These are phyloP conservation scores for Aspergillus thermomutatus DNA, from an alignment of 2,329 filamentous ascomycete species.

Conservation along the genomic window DNA sequence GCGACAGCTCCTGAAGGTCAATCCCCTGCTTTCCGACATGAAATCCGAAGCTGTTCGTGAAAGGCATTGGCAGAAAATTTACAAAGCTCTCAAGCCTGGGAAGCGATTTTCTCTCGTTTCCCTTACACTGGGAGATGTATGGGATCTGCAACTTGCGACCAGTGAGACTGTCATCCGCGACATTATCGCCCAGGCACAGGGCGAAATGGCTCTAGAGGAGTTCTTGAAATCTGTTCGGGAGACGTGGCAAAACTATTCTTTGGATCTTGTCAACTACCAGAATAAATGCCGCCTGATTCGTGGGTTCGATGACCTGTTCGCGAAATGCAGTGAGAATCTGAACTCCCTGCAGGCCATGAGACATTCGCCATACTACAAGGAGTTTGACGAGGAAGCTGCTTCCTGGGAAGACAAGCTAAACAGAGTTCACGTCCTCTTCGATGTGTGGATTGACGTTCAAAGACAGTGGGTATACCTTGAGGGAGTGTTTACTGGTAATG, in stretches of 20 bases:
- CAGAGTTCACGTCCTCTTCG: constrained; percentile 92
- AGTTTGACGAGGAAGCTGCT: constrained; percentile 96
- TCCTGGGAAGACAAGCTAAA: constrained; percentile 98
- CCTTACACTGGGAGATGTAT: constrained; percentile 96
- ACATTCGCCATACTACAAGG: constrained; percentile 98
- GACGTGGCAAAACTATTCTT: constrained; percentile 90
- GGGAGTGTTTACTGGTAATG: constrained; percentile 97
- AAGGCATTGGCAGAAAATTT: constrained; percentile 96
- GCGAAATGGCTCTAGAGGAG: constrained; percentile 97
- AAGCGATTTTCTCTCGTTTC: constrained; percentile 92
- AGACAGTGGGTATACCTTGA: constrained; percentile 99
- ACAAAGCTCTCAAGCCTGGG: constrained; percentile 88
- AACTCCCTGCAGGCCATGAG: constrained; percentile 98
- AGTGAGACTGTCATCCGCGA: constrained; percentile 86
- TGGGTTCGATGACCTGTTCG: constrained; percentile 96
- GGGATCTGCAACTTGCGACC: constrained; percentile 88
- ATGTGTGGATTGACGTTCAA: constrained; percentile 99
- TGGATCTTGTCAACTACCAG: constrained; percentile 95
- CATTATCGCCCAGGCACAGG: constrained; percentile 92
- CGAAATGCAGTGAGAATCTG: constrained; percentile 96
- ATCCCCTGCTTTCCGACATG: constrained; percentile 79
- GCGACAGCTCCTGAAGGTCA: constrained; percentile 85
- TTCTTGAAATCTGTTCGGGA: constrained; percentile 96
- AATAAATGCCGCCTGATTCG: constrained; percentile 97
- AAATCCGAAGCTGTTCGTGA: constrained; percentile 96